Base-by-base conservation (phyloP, 2,329 filamentous ascomycete genomes). In the Colletotrichum costaricense region DNA sequence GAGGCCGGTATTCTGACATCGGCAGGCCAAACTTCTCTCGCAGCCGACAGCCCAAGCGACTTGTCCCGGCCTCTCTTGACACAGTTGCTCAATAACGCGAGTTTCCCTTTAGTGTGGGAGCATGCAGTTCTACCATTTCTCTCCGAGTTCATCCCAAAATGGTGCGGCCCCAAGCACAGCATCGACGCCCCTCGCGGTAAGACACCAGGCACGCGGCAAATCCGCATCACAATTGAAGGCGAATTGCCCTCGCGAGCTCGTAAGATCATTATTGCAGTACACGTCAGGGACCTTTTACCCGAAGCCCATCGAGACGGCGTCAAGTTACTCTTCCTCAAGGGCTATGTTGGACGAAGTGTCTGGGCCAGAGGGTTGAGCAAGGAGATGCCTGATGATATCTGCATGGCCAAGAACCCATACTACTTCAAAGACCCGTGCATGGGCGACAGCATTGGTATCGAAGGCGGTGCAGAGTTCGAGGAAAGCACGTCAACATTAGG, bases 381-480 rank as follows among this genome's bases (percentile, higher is more conserved):
- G 63, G 76, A 81, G 9, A 81, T 81, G 73, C 82, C 80, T 2
- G 85, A 86, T 70, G 84, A 85, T 12, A 77, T 86, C 1, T 86
- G 84, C 72, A 60, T 69, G 42, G 79, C 85, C 5, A 79, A 83
- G 16, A 86, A 86, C 74, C 84, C 84, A 2, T 86, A 84, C 59
- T 83, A 80, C 74, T 86, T 85, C 75, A 74, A 76, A 49, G 80
- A 75, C n/a, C 84, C 82, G 3, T 83, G 83, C 66, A 86, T 86
- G 84, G 84, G 85, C 2, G 85, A 86, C 62, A 86, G 84, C 71
- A 84, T 86, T 52, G 85, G 85, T 9, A 78, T 83, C 16, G 75
- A 70, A 6, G 80, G 79, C 1, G 77, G 77, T 16, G 79, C 77
- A 4, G 69, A 73, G 5, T 78, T 78, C 64, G 78, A 80, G 1